A percentile compares a stretch with the other conserved stretches of the same genome.
phyloP scores from a whole-genome alignment of 2,329 filamentous ascomycete genomes.

The Aspergillus flavus region DNA sequence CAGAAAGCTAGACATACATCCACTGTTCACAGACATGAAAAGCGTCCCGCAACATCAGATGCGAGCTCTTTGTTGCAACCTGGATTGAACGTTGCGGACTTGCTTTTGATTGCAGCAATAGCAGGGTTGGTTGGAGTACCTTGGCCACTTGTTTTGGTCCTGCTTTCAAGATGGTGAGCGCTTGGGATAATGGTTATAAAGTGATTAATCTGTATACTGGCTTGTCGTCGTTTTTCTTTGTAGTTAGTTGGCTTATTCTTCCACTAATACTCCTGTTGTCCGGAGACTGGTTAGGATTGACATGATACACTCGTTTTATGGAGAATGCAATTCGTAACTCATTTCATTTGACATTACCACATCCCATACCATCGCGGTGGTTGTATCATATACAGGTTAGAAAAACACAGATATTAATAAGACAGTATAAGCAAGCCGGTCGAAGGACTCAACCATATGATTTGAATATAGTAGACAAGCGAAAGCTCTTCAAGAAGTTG shows the following conservation, averaged over 20 bases:
- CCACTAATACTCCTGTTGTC: background rate
- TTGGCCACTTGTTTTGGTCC: background rate
- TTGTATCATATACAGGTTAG: background rate
- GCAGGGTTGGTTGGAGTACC: conserved; percentile 8
- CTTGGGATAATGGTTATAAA: background rate
- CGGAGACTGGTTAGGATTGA: background rate
- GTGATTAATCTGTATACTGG: background rate
- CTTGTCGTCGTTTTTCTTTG: background rate
- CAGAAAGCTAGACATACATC: conserved; percentile 5
- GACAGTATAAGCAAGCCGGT: background rate
- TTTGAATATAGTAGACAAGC: background rate
- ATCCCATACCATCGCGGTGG: background rate
- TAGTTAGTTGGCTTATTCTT: background rate
- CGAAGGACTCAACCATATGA: background rate
- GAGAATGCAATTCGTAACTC: background rate
- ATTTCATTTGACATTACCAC: conserved; percentile 5
- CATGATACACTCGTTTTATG: background rate
- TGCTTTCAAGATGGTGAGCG: background rate
- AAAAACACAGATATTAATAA: background rate
- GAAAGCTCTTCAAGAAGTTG: background rate
- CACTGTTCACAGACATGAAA: background rate
- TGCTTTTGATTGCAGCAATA: conserved; percentile 14
- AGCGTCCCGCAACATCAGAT: conserved; percentile 15
- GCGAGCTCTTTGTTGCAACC: conserved; percentile 4
- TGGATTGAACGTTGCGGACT: conserved; percentile 1